Conservation (phyloP, 73 alveolate genomes). For the Effrenium voratum region DNA sequence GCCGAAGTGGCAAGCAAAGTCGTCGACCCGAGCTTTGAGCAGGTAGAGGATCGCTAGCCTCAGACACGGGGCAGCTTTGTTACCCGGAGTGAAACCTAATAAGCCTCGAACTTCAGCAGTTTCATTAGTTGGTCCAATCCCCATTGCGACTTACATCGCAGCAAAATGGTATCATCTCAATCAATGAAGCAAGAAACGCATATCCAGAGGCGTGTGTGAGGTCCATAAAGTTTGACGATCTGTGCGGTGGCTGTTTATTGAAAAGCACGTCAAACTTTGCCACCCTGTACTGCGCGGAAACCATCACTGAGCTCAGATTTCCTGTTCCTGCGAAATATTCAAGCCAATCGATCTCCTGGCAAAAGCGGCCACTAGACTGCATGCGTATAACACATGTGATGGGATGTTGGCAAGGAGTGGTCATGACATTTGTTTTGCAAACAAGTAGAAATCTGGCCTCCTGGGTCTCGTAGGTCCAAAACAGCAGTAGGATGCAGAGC, state of each 20-base stretch:
- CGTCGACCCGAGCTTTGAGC: neutral
- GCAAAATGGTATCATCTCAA: neutral
- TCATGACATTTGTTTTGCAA: neutral
- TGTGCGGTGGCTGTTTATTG: too few relatives aligned
- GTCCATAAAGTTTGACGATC: conserved; percentile 13
- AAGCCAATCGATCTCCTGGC: conserved; percentile 1
- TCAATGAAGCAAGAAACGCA: neutral
- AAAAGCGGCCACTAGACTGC: neutral
- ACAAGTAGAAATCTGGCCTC: neutral
- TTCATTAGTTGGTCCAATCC: too few relatives aligned
- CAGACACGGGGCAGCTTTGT: neutral
- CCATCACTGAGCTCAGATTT: neutral
- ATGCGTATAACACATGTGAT: neutral
- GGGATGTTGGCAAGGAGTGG: neutral
- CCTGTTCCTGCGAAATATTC: conserved; percentile 35
- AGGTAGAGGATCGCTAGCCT: neutral
- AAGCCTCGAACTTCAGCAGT: neutral
- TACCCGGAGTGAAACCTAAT: neutral
- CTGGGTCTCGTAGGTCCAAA: neutral
- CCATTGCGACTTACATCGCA: too few relatives aligned
- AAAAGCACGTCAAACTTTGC: neutral
- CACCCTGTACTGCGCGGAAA: neutral
- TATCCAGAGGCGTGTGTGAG: neutral
- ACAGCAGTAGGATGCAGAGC: neutral
- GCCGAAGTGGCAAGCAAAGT: neutral